These are phyloP conservation scores for Salvia hispanica DNA, from an alignment of 257 asterid species.

Conservation along the genomic window DNA sequence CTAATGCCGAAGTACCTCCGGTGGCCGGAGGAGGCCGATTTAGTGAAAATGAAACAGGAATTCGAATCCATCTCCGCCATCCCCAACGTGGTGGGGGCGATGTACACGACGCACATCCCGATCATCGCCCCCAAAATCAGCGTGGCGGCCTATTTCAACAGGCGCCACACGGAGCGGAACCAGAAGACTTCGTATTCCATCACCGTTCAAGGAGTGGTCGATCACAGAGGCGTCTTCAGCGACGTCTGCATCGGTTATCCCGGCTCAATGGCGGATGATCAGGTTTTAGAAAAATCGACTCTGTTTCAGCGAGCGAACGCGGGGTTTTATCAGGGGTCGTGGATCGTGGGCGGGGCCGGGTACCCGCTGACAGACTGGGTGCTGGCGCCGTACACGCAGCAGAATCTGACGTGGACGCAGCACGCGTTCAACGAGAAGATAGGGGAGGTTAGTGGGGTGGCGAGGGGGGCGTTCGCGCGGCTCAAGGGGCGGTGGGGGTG, in stretches of 20 bases:
- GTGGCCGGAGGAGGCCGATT: slow-evolving; percentile 72
- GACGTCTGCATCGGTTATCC: slow-evolving; percentile 95
- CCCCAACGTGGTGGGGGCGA: slow-evolving; percentile 76
- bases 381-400: slow-evolving; percentile 83
- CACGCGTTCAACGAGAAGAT: slow-evolving; percentile 87
- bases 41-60: slow-evolving; percentile 45
- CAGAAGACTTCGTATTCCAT: slow-evolving; percentile 89
- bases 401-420: slow-evolving; percentile 83
- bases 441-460: slow-evolving; percentile 56
- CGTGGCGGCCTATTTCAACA: slow-evolving; percentile 78
- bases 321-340: slow-evolving; percentile 64
- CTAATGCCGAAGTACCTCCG: slow-evolving; percentile 81
- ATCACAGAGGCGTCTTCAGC: slow-evolving; percentile 67
- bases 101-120: slow-evolving; percentile 92
- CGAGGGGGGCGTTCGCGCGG: slow-evolving; percentile 63
- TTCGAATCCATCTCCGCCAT: slow-evolving; percentile 67
- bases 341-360: slow-evolving; percentile 80
- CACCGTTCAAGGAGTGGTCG: slow-evolving; percentile 90
- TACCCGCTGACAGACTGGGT: slow-evolving; percentile 90
- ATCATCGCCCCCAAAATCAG: slow-evolving; percentile 89
- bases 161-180: slow-evolving; percentile 84
- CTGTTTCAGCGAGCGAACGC: slow-evolving; percentile 71
- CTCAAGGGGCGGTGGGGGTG: slow-evolving; percentile 91
- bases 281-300: slow-evolving; percentile 83
- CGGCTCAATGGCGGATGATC: slow-evolving; percentile 94